Base-by-base conservation (phyloP, 768 basidiomycete species). In the Guyanaporus albipodus region DNA sequence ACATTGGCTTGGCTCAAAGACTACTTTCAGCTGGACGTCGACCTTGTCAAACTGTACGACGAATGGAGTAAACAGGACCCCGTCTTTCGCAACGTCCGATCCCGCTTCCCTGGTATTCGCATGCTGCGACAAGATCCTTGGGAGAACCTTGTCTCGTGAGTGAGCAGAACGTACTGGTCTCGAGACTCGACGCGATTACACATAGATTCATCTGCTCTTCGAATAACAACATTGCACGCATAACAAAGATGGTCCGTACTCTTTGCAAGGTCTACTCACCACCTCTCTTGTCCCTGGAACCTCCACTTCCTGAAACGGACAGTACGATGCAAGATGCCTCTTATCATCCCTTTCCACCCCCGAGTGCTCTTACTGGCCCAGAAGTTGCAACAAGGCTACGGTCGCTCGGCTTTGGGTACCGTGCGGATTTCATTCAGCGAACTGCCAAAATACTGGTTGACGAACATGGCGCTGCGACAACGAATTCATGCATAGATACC, bases 151-250 rank as follows among this genome's bases (percentile, higher is more conserved):
- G 70, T 97, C 35, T 92, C 91, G 93, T 96, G 66, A 58, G 89
- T 80, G 36, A 36, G 43, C 28, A 50, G 27, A 40, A 32, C 37
- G 33, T 11, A 36, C 40, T 39, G 1, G 26, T 48, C 42, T 44
- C 32, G 41, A 22, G 15, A 18, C 18, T 50, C 48, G 29, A 64
- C 44, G 28, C 42, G 44, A 50, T 37, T 23, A 24, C 52, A 26
- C 19, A 15, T 44, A 95, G 94, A 8, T 99, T 98, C 70, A 96
- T 99, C 54, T 98, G 95, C 62, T 96, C 93, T 3, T 90, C 91
- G 3, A 97, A 97, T 60, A 98, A 98, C 65, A 93, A 98, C 57
- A 98, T 99, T 41, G 69, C 81, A 6, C 87, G 96, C 6, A 99
- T 99, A 57, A 87, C 91, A 14, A 88, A 87, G 47, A 93, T 98